phyloP scores from a whole-genome alignment of 495 filamentous ascomycete genomes.

The Staphylotrichum longicolle region DNA sequence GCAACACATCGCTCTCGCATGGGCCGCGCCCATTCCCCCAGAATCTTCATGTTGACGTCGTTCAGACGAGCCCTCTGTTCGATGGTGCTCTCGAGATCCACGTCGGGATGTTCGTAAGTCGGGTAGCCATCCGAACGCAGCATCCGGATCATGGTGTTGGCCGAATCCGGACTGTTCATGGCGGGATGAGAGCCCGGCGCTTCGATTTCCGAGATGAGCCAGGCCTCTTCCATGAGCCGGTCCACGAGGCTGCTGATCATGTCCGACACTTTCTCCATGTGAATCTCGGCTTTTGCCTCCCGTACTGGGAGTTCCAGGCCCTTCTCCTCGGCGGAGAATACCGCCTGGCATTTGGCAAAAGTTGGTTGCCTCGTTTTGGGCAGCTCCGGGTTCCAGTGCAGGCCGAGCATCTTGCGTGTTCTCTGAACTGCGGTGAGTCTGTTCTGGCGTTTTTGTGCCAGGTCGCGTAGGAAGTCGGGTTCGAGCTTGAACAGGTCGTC shows the following conservation, averaged over 20 bases:
- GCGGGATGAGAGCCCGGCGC: slow-evolving; percentile 7
- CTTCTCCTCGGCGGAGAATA: slow-evolving; percentile 21
- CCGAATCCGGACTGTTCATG: slow-evolving; percentile 32
- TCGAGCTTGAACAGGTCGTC: slow-evolving; percentile 11
- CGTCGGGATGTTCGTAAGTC: slow-evolving; percentile 30
- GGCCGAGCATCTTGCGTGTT: slow-evolving; percentile 1
- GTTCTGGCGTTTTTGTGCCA: background rate
- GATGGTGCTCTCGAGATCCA: slow-evolving; percentile 18
- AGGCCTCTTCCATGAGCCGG: slow-evolving; percentile 26
- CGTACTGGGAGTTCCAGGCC: background rate
- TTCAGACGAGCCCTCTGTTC: slow-evolving; percentile 32
- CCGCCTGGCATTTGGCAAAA: slow-evolving; percentile 15
- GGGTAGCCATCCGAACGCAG: slow-evolving; percentile 38
- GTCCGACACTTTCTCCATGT: slow-evolving; percentile 16
- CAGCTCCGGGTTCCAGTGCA: background rate
- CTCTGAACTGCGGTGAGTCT: background rate
- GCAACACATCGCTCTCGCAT: slow-evolving; percentile 39
- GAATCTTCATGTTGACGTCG: slow-evolving; percentile 35
- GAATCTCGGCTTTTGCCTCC: slow-evolving; percentile 18
- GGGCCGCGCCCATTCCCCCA: slow-evolving; percentile 29
- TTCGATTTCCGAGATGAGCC: slow-evolving; percentile 19
- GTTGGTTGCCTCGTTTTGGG: background rate
- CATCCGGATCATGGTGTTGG: slow-evolving; percentile 29
- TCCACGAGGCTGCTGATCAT: slow-evolving; percentile 31
- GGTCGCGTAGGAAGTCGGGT: background rate